Evolutionary conservation across 176 grass and related monocot genomes (phyloP).

Genomic region (Raddia distichophylla): DNA sequence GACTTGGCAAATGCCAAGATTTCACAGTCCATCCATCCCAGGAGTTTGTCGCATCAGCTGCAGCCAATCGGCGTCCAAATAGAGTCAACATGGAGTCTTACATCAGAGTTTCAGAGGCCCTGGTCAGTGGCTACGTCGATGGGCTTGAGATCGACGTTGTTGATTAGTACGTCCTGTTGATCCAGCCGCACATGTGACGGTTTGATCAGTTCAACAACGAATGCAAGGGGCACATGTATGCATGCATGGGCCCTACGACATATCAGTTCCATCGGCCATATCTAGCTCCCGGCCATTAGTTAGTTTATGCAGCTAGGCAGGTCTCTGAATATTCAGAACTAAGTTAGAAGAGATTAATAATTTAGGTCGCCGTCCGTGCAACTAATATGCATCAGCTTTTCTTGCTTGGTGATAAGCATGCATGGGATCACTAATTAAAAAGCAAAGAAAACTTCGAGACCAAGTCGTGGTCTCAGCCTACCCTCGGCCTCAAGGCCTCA

Average conservation of each 20-base stretch:
- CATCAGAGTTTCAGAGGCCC: neutral
- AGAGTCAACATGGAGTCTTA: neutral
- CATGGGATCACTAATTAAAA: neutral
- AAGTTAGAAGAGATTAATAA: neutral
- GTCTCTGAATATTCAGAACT: neutral
- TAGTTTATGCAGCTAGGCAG: neutral
- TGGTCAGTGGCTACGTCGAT: neutral
- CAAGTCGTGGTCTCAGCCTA: conserved; percentile 15
- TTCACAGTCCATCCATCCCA: neutral
- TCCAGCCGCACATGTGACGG: neutral
- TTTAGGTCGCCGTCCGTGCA: neutral
- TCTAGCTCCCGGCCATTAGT: neutral
- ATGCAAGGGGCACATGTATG: conserved; percentile 35
- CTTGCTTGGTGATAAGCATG: conserved; percentile 11
- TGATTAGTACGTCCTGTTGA: neutral
- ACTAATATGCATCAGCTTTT: neutral
- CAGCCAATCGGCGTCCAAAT: neutral
- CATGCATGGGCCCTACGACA: conserved; percentile 15
- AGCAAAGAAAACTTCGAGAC: conserved; percentile 31
- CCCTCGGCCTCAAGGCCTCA: neutral
- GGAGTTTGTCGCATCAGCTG: neutral
- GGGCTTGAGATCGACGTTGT: conserved; percentile 3
- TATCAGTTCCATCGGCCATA: neutral
- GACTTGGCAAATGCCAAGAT: neutral
- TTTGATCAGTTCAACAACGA: conserved; percentile 36